phyloP scores from a whole-genome alignment of 2,329 filamentous ascomycete species.

The Geosmithia morbida region DNA sequence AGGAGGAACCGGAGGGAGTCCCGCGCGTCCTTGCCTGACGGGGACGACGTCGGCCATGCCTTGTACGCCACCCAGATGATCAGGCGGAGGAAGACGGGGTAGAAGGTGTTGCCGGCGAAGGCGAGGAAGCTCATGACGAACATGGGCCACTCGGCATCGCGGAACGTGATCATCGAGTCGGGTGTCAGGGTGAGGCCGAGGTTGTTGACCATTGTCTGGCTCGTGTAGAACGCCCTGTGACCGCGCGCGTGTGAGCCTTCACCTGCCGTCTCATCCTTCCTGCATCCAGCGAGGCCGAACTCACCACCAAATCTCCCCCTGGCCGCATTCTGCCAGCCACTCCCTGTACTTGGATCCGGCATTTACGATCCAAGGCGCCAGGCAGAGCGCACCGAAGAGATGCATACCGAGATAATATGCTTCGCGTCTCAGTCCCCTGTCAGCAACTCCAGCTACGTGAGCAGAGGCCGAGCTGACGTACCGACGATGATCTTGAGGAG shows the following conservation, averaged over 20 bases:
- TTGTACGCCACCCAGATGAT: constrained; percentile 42
- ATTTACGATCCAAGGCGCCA: constrained; percentile 31
- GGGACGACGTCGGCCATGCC: constrained; percentile 15
- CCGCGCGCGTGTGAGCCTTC: not conserved
- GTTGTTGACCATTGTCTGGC: constrained; percentile 36
- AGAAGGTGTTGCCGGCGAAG: constrained; percentile 38
- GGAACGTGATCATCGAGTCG: constrained; percentile 36
- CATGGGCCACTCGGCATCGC: constrained; percentile 25
- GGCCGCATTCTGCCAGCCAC: constrained; percentile 21
- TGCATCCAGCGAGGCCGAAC: constrained; percentile 6
- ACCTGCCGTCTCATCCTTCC: not conserved
- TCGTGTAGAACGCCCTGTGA: constrained; percentile 29
- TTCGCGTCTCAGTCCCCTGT: no score
- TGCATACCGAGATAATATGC: constrained; percentile 30
- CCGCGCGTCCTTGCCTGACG: constrained; percentile 11
- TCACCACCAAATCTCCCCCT: constrained; percentile 33
- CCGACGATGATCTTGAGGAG: constrained; percentile 29
- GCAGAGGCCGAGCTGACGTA: constrained; percentile 8
- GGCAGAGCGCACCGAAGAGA: constrained; percentile 29
- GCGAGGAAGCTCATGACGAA: constrained; percentile 32
- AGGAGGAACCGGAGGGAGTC: constrained; percentile 41
- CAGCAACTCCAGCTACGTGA: not conserved
- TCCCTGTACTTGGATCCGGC: constrained; percentile 22
- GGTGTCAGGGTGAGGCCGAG: constrained; percentile 39
- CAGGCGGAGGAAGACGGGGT: constrained; percentile 42